Evolutionary conservation across 78 protist species (phyloP).

Genomic region (Dictyostelium discoideum): DNA sequence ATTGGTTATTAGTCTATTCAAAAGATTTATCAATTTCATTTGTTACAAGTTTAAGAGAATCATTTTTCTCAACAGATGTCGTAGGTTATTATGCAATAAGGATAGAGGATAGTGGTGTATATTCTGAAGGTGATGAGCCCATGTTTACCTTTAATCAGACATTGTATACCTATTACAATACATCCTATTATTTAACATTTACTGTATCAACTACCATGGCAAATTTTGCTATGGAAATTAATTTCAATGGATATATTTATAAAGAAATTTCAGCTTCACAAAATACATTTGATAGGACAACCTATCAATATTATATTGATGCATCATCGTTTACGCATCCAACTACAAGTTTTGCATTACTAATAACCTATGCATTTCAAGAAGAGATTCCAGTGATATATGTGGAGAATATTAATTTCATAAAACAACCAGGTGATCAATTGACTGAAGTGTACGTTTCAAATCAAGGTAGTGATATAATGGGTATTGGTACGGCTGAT

Average conservation of each 20-base stretch:
- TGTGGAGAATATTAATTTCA: background rate
- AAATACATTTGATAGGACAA: background rate
- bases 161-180: background rate
- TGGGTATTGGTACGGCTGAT: slow-evolving; percentile 4
- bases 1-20: background rate
- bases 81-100: slow-evolving; percentile 24
- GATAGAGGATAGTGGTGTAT: background rate
- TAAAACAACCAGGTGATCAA: background rate
- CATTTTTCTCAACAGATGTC: background rate
- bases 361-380: background rate
- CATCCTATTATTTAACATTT: background rate
- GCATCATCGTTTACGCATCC: background rate
- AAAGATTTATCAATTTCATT: background rate
- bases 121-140: background rate
- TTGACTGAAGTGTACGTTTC: background rate
- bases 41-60: background rate
- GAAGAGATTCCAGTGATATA: background rate
- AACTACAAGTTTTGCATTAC: background rate
- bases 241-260: background rate
- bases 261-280: background rate
- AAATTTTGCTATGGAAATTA: background rate
- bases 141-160: background rate
- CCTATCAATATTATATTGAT: background rate
- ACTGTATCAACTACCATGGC: background rate
- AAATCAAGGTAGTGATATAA: slow-evolving; percentile 36